phyloP scores from a whole-genome alignment of 768 basidiomycete species.

The Xerocomellus dryophilus region DNA sequence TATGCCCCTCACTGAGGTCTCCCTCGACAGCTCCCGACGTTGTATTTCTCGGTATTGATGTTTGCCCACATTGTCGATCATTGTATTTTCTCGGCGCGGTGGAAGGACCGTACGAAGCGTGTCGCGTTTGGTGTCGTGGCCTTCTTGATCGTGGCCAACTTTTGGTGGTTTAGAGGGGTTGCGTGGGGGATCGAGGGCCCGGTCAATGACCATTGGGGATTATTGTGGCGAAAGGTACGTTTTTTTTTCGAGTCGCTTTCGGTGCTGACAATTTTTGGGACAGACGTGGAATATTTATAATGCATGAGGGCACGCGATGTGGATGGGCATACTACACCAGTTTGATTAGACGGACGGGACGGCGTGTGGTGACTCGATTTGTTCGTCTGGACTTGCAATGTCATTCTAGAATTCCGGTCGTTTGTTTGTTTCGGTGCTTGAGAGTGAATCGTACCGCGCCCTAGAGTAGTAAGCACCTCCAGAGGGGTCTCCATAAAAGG shows the following conservation, averaged over 20 bases:
- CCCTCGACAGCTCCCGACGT: slow-evolving; percentile 71
- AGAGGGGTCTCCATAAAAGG: slow-evolving; percentile 17
- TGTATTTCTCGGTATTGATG: slow-evolving; percentile 97
- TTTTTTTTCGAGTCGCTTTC: no score
- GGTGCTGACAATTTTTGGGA: slow-evolving; percentile 6
- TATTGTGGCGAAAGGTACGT: slow-evolving; percentile 70
- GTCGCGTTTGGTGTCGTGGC: slow-evolving; percentile 68
- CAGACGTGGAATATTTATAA: slow-evolving; percentile 34
- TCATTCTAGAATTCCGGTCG: not conserved
- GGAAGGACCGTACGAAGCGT: slow-evolving; percentile 61
- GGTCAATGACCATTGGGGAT: slow-evolving; percentile 72
- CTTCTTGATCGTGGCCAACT: slow-evolving; percentile 62
- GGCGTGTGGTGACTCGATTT: not conserved
- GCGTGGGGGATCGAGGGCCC: slow-evolving; percentile 94
- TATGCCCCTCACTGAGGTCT: not conserved
- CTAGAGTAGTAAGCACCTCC: not conserved
- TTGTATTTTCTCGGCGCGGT: slow-evolving; percentile 79
- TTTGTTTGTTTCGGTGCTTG: not conserved
- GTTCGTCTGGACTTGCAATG: not conserved
- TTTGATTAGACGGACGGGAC: not conserved
- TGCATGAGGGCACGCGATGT: slow-evolving; percentile 8
- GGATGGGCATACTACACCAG: not conserved
- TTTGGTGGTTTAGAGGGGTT: slow-evolving; percentile 93
- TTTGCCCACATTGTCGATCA: slow-evolving; percentile 88
- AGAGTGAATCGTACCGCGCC: no score